Conservation (phyloP, 2,329 filamentous ascomycete genomes). For the Exophiala xenobiotica region DNA sequence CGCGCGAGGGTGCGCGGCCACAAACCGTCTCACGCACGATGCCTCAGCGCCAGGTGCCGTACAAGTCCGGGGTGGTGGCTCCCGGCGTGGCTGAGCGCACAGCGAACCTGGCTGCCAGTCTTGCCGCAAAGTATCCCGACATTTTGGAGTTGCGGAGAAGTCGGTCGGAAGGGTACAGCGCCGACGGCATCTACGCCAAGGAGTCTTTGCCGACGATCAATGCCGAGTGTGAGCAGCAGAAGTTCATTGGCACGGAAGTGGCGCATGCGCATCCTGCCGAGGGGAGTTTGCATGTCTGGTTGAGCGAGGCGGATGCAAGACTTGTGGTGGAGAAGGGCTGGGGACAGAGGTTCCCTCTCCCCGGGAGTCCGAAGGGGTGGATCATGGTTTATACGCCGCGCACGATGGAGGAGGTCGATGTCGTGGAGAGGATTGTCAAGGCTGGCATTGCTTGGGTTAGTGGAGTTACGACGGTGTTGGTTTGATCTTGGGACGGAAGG, state of each 20-base stretch:
- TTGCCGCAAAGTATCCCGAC: slow-evolving; percentile 17
- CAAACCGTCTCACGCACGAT: slow-evolving; percentile 22
- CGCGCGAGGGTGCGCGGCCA: slow-evolving; percentile 14
- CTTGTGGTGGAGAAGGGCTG: slow-evolving; percentile 25
- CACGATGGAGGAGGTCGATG: slow-evolving; percentile 23
- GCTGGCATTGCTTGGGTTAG: slow-evolving; percentile 18
- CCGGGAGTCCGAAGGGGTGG: slow-evolving; percentile 23
- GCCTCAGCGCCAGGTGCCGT: slow-evolving; percentile 27
- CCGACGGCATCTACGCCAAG: slow-evolving; percentile 23
- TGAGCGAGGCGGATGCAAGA: slow-evolving; percentile 23
- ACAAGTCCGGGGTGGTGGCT: slow-evolving; percentile 8
- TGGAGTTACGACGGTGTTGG: slow-evolving; percentile 17
- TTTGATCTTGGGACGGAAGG: not conserved
- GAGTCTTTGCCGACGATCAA: slow-evolving; percentile 14
- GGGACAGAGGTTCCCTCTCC: slow-evolving; percentile 21
- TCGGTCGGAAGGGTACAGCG: slow-evolving; percentile 22
- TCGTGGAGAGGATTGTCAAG: slow-evolving; percentile 21
- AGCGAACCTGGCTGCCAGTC: slow-evolving; percentile 5
- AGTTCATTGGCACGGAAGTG: slow-evolving; percentile 18
- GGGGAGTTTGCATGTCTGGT: slow-evolving; percentile 23
- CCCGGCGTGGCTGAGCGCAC: slow-evolving; percentile 18
- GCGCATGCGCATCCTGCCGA: slow-evolving; percentile 23
- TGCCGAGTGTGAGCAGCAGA: slow-evolving; percentile 8
- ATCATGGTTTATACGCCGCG: slow-evolving; percentile 23
- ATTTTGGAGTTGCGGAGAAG: slow-evolving; percentile 20